Conservation (phyloP, 1,284 basidiomycete genomes). For the Sanghuangporus weigelae region DNA sequence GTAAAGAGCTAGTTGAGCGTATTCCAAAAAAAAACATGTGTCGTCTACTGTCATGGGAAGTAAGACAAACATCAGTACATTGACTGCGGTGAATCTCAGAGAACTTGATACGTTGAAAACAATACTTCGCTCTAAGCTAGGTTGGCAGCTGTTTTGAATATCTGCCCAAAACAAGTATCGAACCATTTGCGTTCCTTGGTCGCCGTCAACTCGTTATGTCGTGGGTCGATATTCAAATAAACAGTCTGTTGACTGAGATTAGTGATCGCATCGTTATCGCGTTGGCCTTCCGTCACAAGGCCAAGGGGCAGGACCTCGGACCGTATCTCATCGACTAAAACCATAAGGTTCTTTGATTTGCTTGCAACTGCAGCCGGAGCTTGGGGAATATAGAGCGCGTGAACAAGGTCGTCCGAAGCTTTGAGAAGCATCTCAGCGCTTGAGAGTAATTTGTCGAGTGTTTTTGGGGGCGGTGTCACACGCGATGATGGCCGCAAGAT, state of each 20-base stretch:
- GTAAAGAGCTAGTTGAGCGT: neutral
- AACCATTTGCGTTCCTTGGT: constrained; percentile 45
- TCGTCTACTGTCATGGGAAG: no score
- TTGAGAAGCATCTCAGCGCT: constrained; percentile 48
- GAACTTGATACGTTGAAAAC: neutral
- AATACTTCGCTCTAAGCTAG: neutral
- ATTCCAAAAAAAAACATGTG: no score
- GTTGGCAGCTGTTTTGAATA: constrained; percentile 28
- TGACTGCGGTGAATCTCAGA: neutral
- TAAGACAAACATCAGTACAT: no score
- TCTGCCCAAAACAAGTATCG: constrained; percentile 54
- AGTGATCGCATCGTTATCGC: neutral
- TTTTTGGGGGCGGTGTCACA: constrained; percentile 6
- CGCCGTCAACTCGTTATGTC: constrained; percentile 26
- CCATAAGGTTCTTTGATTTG: constrained; percentile 35
- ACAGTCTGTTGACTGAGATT: neutral
- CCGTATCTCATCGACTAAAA: constrained; percentile 33
- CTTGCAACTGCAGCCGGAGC: constrained; percentile 35
- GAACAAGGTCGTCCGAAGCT: constrained; percentile 58
- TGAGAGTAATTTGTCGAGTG: constrained; percentile 46
- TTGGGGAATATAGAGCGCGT: constrained; percentile 60
- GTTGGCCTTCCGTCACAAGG: neutral
- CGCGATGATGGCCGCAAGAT: constrained; percentile 34
- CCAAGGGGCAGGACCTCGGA: constrained; percentile 25
- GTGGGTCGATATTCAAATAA: constrained; percentile 18